Evolutionary conservation across 2,329 filamentous ascomycete genomes (phyloP).

Genomic region (Xylaria arbuscula): DNA sequence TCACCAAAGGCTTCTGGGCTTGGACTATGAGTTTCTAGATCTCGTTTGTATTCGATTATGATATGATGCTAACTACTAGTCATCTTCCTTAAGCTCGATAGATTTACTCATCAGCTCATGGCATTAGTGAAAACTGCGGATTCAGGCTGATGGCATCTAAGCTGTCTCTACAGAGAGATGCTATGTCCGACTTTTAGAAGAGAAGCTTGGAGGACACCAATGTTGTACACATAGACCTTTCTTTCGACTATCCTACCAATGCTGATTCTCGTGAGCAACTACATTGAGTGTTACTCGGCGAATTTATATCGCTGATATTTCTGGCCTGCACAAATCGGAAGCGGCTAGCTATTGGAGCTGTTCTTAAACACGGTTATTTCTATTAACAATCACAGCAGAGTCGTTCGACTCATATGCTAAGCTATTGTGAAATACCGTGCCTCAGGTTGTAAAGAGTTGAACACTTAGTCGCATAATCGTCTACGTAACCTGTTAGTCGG

Average conservation of each 20-base stretch:
- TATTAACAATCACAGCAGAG: conserved; percentile 21
- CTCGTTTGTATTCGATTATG: background rate
- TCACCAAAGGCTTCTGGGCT: background rate
- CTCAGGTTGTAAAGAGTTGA: conserved; percentile 23
- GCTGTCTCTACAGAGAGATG: background rate
- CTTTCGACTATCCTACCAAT: background rate
- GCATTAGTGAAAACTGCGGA: no score
- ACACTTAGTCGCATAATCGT: background rate
- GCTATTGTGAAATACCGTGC: conserved; percentile 21
- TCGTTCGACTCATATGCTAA: conserved; percentile 17
- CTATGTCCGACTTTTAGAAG: background rate
- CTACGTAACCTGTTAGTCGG: conserved; percentile 29
- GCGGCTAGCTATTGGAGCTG: background rate
- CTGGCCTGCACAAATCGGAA: background rate
- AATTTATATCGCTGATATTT: background rate
- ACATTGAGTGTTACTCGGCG: background rate
- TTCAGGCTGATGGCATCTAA: background rate
- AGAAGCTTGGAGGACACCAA: background rate
- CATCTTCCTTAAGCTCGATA: no score
- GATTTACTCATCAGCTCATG: no score
- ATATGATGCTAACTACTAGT: no score
- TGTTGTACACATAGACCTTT: background rate
- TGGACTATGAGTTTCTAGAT: background rate
- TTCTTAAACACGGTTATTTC: conserved; percentile 18
- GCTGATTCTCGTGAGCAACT: background rate